phyloP scores from a whole-genome alignment of 2,329 filamentous ascomycete species.

The Waltergamsia citrina region DNA sequence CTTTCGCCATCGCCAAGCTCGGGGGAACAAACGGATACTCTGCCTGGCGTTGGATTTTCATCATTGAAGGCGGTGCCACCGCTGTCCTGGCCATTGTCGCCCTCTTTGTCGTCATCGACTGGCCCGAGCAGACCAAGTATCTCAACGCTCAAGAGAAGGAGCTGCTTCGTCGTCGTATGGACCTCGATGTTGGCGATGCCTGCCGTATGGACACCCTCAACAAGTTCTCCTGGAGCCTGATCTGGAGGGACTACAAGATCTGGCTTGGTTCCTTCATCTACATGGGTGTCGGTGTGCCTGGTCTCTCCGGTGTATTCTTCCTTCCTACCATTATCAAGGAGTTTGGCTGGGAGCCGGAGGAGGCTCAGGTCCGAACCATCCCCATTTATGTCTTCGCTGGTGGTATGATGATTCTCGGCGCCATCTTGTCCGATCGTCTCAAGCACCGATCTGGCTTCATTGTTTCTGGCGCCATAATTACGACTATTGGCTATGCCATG shows the following conservation, averaged over 20 bases:
- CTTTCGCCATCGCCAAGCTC: conserved; percentile 31
- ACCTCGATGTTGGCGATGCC: conserved; percentile 23
- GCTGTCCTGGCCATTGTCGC: conserved; percentile 19
- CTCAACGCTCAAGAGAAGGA: conserved; percentile 27
- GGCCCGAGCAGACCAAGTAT: conserved; percentile 19
- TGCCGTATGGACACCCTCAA: conserved; percentile 37
- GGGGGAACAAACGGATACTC: conserved; percentile 27
- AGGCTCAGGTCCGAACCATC: conserved; percentile 24
- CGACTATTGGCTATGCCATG: conserved; percentile 44
- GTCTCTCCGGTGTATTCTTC: conserved; percentile 29
- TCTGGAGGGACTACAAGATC: conserved; percentile 36
- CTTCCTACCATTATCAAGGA: conserved; percentile 26
- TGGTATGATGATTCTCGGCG: conserved; percentile 16
- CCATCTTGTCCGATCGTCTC: conserved; percentile 38
- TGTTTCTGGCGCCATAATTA: conserved; percentile 36
- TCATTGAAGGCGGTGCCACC: conserved; percentile 37
- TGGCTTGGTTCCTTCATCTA: conserved; percentile 16
- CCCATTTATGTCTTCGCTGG: conserved; percentile 25
- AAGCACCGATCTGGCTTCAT: conserved; percentile 45
- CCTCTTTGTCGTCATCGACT: conserved; percentile 31
- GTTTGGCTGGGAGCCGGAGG: conserved; percentile 20
- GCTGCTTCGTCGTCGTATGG: conserved; percentile 18
- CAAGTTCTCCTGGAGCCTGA: conserved; percentile 26
- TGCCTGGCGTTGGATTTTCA: conserved; percentile 45
- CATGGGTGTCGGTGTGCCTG: conserved; percentile 31